These are phyloP conservation scores for Leishmania tarentolae DNA, from an alignment of 208 protist species.

Conservation along the genomic window DNA sequence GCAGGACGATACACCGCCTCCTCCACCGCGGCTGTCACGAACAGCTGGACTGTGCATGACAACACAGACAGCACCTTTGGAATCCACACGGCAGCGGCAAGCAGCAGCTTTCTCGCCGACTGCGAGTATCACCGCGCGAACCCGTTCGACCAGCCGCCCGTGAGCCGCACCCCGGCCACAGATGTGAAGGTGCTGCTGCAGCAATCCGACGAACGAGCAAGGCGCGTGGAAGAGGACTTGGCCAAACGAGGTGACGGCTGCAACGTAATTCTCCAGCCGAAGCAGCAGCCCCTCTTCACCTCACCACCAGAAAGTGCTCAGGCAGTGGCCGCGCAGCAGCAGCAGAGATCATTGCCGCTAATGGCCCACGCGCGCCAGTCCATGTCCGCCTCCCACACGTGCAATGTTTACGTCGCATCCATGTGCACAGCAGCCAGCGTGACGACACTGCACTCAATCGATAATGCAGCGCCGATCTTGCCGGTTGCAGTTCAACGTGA, in stretches of 20 bases:
- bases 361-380: neutral
- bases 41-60: slow-evolving; percentile 26
- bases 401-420: neutral
- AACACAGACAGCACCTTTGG: slow-evolving; percentile 4
- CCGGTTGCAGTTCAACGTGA: neutral
- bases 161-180: slow-evolving; percentile 20
- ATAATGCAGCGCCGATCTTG: slow-evolving; percentile 1
- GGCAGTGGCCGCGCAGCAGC: neutral
- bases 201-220: no score
- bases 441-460: neutral
- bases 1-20: slow-evolving; percentile 26
- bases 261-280: slow-evolving; percentile 1
- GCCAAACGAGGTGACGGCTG: neutral
- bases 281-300: slow-evolving; percentile 28
- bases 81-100: neutral
- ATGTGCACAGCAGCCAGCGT: neutral
- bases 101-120: slow-evolving; percentile 1
- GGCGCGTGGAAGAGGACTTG: neutral
- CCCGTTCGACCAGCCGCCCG: neutral
- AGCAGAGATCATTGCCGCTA: neutral
- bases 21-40: slow-evolving; percentile 19
- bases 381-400: neutral
- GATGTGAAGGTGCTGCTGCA: slow-evolving; percentile 17
- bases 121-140: neutral
- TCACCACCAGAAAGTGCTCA: neutral